Conservation (phyloP, 106 monocot genomes). For the Dendrobium officinale region DNA sequence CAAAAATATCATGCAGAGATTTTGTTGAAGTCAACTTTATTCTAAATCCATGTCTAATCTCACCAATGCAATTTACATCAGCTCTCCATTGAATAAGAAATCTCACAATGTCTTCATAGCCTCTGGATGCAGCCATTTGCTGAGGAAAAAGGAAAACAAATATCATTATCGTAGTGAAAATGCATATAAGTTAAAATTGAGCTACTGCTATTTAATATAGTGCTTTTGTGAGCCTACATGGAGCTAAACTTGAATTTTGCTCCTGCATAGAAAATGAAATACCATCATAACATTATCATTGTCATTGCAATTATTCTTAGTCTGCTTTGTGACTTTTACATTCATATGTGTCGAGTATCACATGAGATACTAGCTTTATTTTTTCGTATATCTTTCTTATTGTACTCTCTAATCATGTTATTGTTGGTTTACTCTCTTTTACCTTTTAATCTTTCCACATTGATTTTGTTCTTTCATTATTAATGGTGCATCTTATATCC, state of each 20-base stretch:
- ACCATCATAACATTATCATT: not conserved
- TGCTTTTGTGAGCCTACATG: not conserved
- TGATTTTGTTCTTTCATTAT: not conserved
- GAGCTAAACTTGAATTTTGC: not conserved
- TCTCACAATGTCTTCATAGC: constrained; percentile 62
- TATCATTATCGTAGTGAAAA: not conserved
- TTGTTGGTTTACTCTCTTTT: not conserved
- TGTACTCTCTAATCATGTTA: not conserved
- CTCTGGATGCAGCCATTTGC: constrained; percentile 67
- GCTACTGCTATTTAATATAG: not conserved
- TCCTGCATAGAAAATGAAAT: not conserved
- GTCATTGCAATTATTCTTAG: not conserved
- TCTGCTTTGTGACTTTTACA: not conserved
- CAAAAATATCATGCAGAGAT: not conserved
- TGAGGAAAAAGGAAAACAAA: constrained; percentile 6
- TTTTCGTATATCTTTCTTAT: not conserved
- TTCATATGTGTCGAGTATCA: not conserved
- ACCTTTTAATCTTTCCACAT: not conserved
- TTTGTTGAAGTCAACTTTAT: not conserved
- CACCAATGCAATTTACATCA: constrained; percentile 58
- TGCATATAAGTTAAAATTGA: constrained; percentile 1
- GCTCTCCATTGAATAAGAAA: constrained; percentile 55
- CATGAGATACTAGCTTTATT: not conserved
- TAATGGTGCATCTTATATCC: not conserved
- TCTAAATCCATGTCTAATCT: not conserved